Conservation (phyloP, 1,139 yeast genomes). For the Yamadazyma spencermartinsiae region DNA sequence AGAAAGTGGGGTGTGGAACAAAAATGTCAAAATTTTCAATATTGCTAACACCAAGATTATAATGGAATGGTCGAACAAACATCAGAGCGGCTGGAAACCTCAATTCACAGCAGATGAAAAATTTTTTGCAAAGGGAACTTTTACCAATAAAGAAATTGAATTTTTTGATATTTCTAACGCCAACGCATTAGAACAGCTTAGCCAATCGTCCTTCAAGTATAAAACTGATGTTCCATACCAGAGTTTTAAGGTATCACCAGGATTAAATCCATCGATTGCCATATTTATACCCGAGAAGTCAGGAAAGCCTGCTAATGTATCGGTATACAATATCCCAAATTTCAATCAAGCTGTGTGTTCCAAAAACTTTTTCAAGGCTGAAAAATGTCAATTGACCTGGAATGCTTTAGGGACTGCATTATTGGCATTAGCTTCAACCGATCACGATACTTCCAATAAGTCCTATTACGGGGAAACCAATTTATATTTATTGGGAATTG, state of each 20-base stretch:
- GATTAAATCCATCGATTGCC: slow-evolving; percentile 89
- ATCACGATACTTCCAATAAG: slow-evolving; percentile 91
- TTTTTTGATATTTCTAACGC: slow-evolving; percentile 61
- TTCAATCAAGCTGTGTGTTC: slow-evolving; percentile 80
- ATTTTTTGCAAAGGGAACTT: slow-evolving; percentile 61
- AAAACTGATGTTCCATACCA: slow-evolving; percentile 58
- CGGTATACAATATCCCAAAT: slow-evolving; percentile 75
- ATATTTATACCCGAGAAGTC: slow-evolving; percentile 83
- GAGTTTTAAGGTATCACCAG: slow-evolving; percentile 72
- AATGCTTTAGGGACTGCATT: slow-evolving; percentile 92
- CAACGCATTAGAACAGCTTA: slow-evolving; percentile 36
- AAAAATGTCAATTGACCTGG: slow-evolving; percentile 90
- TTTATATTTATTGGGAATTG: slow-evolving; percentile 84
- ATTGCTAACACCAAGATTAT: slow-evolving; percentile 48
- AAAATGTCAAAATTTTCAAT: slow-evolving; percentile 78
- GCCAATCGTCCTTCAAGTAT: slow-evolving; percentile 57
- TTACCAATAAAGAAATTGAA: slow-evolving; percentile 63
- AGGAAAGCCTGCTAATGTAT: slow-evolving; percentile 86
- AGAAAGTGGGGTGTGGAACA: slow-evolving; percentile 67
- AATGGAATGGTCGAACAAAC: slow-evolving; percentile 73
- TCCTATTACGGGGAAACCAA: slow-evolving; percentile 97
- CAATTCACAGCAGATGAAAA: slow-evolving; percentile 83
- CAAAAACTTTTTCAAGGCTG: slow-evolving; percentile 94
- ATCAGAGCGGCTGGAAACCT: slow-evolving; percentile 89
- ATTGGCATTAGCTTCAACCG: slow-evolving; percentile 91